Percentiles rank a stretch among this genome's conserved stretches.
Evolutionary conservation across 2,329 filamentous ascomycete species (phyloP).

Genomic region (Microsporum audouinii): DNA sequence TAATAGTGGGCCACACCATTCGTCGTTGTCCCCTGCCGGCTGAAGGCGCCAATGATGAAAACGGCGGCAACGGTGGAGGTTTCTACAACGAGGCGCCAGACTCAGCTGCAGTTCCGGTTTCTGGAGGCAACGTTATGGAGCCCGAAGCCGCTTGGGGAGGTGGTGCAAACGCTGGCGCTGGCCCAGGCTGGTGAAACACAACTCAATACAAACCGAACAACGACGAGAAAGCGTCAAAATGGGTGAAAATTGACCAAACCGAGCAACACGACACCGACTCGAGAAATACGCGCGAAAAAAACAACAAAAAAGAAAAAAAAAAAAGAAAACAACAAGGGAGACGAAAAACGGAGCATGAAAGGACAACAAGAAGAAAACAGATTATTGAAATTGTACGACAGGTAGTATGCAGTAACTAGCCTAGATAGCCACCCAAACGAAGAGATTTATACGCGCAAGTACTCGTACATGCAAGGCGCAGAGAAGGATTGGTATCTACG

Average conservation of each 20-base stretch:
- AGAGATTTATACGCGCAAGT: not conserved
- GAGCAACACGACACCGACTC: not conserved
- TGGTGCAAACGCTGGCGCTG: not conserved
- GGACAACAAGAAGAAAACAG: not conserved
- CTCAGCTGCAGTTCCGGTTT: not conserved
- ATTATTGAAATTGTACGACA: not conserved
- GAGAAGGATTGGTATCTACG: not conserved
- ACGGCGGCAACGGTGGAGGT: constrained; percentile 10
- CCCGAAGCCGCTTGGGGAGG: not conserved
- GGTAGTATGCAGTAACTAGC: not conserved
- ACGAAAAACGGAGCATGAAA: not conserved
- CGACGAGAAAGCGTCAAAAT: not conserved
- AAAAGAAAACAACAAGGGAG: not conserved
- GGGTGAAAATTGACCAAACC: not conserved
- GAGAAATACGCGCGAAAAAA: not conserved
- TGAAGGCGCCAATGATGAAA: constrained; percentile 10
- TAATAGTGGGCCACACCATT: constrained; percentile 34
- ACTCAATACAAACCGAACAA: not conserved
- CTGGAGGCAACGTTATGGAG: not conserved
- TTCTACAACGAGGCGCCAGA: constrained; percentile 4
- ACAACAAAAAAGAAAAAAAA: not conserved
- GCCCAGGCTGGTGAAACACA: not conserved
- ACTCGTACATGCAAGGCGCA: not conserved
- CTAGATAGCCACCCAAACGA: not conserved
- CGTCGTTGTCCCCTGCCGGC: constrained; percentile 28